Evolutionary conservation across 768 basidiomycete genomes (phyloP), one percentile per base, ranked within the genome.

Genomic region (Pleurotus eryngii): DNA sequence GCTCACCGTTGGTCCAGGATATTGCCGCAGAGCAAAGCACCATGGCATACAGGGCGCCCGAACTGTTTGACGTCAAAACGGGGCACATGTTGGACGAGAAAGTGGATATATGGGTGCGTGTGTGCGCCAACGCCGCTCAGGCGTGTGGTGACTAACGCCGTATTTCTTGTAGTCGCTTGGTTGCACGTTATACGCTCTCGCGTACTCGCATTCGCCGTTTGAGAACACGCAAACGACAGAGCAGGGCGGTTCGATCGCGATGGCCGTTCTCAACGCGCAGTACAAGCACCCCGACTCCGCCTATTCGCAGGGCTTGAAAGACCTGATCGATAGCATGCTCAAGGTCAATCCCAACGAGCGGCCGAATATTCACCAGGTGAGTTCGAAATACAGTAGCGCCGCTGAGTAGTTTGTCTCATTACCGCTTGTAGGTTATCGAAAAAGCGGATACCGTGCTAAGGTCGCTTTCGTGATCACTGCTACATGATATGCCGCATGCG

Each of bases 31-130:
- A 99, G 71, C 95, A 96, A 70, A 96, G 94, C 62, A 94, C 95
- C 11, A 98, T 99, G 97, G 92, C 97, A 0, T 99, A 96, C 65
- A 87, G 97, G 17, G 95, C 97, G 1, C 97, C 97, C 0, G 97
- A 99, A 67, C 77, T 99, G 18, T 99, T 98, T 68, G 97, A 99
- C 64, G 95, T 97, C 56, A 96, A 96, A 69, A 98, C 95, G 4
- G 92, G 92, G 20, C 75, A 81, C 40, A 83, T 77, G 0, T 73
- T 98, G 6, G 92, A 97, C 63, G 96, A 98, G 74, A 95, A 94
- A 67, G 95, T 97, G 9, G 95, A 97, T 68, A 94, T 97, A 30
- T 97, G 95, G 95, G 94, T 93, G 74, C 57, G 84, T 70, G 22
- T 35, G 20, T 24, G 54, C 48, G 7, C 26, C 56, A 22, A 30